Percentiles rank a stretch among this genome's conserved stretches.
Conservation (phyloP, 306 rosid species). For the Medicago ruthenica region DNA sequence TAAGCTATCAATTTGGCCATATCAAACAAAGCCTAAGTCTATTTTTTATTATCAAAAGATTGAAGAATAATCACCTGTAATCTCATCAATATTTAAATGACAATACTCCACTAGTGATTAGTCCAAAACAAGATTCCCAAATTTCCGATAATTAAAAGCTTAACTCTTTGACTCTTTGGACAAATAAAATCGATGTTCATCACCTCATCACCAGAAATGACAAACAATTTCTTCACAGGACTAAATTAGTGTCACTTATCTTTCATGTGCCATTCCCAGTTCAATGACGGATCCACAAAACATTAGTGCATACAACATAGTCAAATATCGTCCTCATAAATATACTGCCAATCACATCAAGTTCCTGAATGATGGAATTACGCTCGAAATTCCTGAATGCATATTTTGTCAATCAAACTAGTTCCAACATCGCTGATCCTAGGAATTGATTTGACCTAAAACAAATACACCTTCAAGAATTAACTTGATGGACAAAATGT, state of each 20-base stretch:
- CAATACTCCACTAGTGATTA: slow-evolving; percentile 20
- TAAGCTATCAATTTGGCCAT: neutral
- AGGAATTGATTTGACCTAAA: neutral
- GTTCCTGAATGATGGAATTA: neutral
- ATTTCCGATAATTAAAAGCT: neutral
- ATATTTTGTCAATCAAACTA: neutral
- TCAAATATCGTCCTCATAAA: neutral
- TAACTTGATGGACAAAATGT: neutral
- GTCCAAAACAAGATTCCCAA: neutral
- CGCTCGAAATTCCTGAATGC: neutral
- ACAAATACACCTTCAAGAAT: neutral
- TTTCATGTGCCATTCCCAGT: neutral
- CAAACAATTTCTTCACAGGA: too few species aligned
- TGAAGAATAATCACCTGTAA: neutral
- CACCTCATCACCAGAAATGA: too few species aligned
- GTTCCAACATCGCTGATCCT: neutral
- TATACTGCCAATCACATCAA: neutral
- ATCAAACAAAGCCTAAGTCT: slow-evolving; percentile 3
- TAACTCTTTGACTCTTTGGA: neutral
- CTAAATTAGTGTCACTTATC: too few species aligned
- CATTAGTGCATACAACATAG: neutral
- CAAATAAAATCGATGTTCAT: too few species aligned
- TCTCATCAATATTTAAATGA: slow-evolving; percentile 23
- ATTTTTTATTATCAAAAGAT: slow-evolving; percentile 1
- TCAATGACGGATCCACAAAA: neutral